These are phyloP conservation scores for Cladosporium austrohemisphaericum DNA, from an alignment of 2,329 filamentous ascomycete species.

Conservation along the genomic window DNA sequence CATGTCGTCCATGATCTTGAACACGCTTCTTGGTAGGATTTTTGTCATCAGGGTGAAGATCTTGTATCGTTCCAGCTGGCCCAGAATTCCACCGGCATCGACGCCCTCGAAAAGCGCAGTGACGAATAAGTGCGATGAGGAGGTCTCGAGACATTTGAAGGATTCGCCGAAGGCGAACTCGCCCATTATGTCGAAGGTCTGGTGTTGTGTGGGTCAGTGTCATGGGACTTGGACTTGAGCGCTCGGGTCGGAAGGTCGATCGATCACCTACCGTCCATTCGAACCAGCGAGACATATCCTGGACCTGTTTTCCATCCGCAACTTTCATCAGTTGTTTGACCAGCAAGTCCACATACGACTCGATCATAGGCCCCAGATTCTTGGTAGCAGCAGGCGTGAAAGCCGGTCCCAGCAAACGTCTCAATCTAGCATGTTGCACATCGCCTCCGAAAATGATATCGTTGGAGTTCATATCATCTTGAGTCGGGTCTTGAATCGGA, in stretches of 20 bases:
- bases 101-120: conserved; percentile 2
- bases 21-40: conserved; percentile 16
- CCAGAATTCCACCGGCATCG: not conserved
- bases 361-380: not conserved
- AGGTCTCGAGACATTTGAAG: conserved; percentile 16
- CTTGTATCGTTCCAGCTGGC: conserved; percentile 12
- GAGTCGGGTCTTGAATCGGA: conserved; percentile 9
- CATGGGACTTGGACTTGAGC: too few relatives aligned
- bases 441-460: not conserved
- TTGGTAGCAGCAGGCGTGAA: not conserved
- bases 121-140: conserved; percentile 1
- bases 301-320: not conserved
- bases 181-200: conserved; percentile 19
- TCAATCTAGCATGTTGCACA: not conserved
- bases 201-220: not conserved
- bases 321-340: not conserved
- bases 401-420: not conserved
- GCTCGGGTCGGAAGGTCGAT: conserved; percentile 4
- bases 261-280: conserved; percentile 6
- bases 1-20: conserved; percentile 2
- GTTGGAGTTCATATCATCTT: conserved; percentile 16
- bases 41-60: conserved; percentile 12
- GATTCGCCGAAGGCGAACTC: conserved; percentile 19
- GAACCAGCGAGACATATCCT: conserved; percentile 11
- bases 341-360: conserved; percentile 2